These are phyloP conservation scores for Melanogaster broomeanus DNA, from an alignment of 768 basidiomycete genomes.

Conservation along the genomic window DNA sequence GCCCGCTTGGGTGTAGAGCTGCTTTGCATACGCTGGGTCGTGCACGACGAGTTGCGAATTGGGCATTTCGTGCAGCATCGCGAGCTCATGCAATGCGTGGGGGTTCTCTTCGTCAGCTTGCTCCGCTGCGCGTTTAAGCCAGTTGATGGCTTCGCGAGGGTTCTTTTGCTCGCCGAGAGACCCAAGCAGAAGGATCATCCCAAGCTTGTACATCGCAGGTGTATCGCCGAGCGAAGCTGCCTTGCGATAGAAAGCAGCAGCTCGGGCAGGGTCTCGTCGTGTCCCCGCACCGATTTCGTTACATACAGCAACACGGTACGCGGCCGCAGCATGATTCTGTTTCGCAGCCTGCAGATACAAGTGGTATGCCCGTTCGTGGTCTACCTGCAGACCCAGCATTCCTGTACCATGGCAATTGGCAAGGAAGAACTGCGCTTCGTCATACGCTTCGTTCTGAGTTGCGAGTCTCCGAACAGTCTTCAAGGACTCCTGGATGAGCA, in stretches of 20 bases:
- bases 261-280: constrained; percentile 81
- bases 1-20: constrained; percentile 86
- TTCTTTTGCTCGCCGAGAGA: constrained; percentile 81
- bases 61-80: constrained; percentile 75
- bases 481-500: constrained; percentile 83
- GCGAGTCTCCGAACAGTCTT: constrained; percentile 93
- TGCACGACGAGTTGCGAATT: constrained; percentile 68
- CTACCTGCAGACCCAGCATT: constrained; percentile 91
- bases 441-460: constrained; percentile 87
- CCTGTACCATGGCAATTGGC: constrained; percentile 98
- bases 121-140: constrained; percentile 92
- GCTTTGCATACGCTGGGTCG: constrained; percentile 82
- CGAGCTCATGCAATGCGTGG: constrained; percentile 96
- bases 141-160: constrained; percentile 88
- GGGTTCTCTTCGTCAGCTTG: constrained; percentile 99
- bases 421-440: constrained; percentile 98
- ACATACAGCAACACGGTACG: constrained; percentile 97
- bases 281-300: constrained; percentile 99
- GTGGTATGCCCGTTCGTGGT: constrained; percentile 97
- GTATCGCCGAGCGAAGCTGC: constrained; percentile 96
- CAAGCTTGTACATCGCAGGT: constrained; percentile 99
- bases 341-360: constrained; percentile 96
- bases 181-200: constrained; percentile 93
- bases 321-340: constrained; percentile 93
- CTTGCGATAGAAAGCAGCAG: constrained; percentile 95